A percentile compares a stretch with the other conserved stretches of the same genome.
Evolutionary conservation across 768 basidiomycete genomes (phyloP).

Genomic region (Suillus bovinus): DNA sequence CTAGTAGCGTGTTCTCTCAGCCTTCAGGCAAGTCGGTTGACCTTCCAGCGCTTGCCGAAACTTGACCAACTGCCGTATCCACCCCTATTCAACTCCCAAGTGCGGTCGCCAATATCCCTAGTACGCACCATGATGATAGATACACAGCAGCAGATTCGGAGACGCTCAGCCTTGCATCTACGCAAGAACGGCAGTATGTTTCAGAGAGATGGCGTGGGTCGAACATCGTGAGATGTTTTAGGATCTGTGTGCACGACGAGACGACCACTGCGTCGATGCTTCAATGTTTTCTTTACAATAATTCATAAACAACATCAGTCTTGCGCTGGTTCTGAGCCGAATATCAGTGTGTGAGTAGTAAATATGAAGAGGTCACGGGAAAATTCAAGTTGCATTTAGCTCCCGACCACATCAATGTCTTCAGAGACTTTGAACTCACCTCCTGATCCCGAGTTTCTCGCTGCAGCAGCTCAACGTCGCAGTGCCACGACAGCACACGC

Average conservation of each 20-base stretch:
- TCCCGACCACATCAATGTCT: background rate
- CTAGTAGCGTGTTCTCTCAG: background rate
- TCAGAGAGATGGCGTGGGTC: background rate
- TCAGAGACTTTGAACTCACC: conserved; percentile 7
- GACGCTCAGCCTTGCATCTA: background rate
- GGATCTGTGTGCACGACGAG: too few species aligned
- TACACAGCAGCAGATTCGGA: background rate
- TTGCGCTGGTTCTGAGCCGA: background rate
- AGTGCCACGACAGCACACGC: conserved; percentile 6
- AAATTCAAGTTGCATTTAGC: background rate
- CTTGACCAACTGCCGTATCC: background rate
- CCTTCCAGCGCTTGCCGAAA: background rate
- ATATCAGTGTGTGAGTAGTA: background rate
- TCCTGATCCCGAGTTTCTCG: conserved; percentile 25
- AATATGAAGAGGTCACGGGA: background rate
- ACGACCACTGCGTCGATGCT: too few species aligned
- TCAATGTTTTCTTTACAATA: background rate
- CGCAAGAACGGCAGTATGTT: background rate
- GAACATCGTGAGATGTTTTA: too few species aligned
- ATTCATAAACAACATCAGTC: background rate
- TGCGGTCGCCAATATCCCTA: too few species aligned
- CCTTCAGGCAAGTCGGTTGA: too few species aligned
- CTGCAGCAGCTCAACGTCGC: conserved; percentile 31
- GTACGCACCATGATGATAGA: background rate
- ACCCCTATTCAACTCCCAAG: background rate